Evolutionary conservation across 306 rosid species (phyloP), one percentile per base, ranked within the genome.

Genomic region (Trichosanthes cucumerina): DNA sequence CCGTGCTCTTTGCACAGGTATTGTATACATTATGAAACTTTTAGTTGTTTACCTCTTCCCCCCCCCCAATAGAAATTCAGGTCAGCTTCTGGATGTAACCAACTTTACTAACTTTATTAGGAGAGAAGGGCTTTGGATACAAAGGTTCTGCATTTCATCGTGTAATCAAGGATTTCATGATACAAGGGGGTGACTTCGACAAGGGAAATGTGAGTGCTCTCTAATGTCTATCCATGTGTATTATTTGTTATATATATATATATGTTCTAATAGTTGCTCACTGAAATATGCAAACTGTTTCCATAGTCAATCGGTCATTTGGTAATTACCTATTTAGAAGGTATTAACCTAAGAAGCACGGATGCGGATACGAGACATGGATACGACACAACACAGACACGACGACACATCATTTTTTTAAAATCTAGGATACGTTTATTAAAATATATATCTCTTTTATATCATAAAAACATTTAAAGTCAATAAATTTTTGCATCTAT

Each of bases 1-100:
- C 82, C 97, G 98, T 26, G 92, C 98, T 65, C 97, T 95, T 78
- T 95, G 97, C 81, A 95, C 98, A n/a, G 92, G 95, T 90, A 88
- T 46, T 24, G 8, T 28, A 57, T 24, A 6, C 9, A 28, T 65
- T 49, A 46, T 38, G 43, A 47, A 78, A 60, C 34, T 62, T 43
- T 43, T 64, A 18, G 6, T 18, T 64, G 41, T 76, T 50, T 23
- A 68, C 41, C 28, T 5, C 10, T 23, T 62, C 44, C 31, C 39
- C 34, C n/a, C n/a, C n/a, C n/a, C n/a, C n/a, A n/a, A 7, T 69
- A 11, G 4, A 34, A 9, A 31, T 49, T 54, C 18, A 26, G 36
- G 16, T 49, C 44, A 36, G 13, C 13, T 26, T 76, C 70, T 50
- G 63, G 41, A 43, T 69, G 39, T 68, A 12, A 41, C 46, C 4